These are phyloP conservation scores for Antitrichia curtipendula DNA, from an alignment of 225 moss, liverwort and hornwort species.

Conservation along the genomic window DNA sequence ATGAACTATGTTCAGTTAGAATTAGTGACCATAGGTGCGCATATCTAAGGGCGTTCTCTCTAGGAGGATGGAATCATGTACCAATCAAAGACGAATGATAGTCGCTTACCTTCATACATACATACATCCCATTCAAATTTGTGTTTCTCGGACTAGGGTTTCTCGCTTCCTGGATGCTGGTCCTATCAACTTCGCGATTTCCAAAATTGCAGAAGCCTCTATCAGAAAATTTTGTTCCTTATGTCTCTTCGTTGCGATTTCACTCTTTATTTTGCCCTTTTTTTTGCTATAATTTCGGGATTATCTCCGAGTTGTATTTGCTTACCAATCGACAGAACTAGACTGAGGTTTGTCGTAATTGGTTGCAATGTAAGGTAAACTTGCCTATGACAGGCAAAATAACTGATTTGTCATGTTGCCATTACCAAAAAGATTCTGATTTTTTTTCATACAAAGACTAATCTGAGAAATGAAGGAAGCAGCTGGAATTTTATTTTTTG, in stretches of 20 bases:
- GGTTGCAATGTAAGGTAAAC: constrained; percentile 48
- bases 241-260: neutral
- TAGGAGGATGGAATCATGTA: too few species aligned
- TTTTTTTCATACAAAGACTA: too few species aligned
- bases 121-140: neutral
- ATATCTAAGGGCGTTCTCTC: neutral
- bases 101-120: neutral
- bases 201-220: neutral
- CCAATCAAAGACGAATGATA: neutral
- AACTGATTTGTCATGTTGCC: too few species aligned
- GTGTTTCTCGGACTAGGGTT: neutral
- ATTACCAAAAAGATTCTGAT: too few species aligned
- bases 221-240: neutral
- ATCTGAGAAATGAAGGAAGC: too few species aligned
- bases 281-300: neutral
- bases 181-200: neutral
- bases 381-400: too few species aligned
- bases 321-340: neutral
- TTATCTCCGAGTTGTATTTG: neutral
- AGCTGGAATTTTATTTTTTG: too few species aligned
- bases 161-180: neutral
- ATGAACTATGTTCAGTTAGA: too few species aligned
- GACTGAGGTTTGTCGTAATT: neutral
- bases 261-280: neutral
- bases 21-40: neutral